These are phyloP conservation scores for Thecaphora frezii DNA, from an alignment of 1,284 basidiomycete species.

Conservation along the genomic window DNA sequence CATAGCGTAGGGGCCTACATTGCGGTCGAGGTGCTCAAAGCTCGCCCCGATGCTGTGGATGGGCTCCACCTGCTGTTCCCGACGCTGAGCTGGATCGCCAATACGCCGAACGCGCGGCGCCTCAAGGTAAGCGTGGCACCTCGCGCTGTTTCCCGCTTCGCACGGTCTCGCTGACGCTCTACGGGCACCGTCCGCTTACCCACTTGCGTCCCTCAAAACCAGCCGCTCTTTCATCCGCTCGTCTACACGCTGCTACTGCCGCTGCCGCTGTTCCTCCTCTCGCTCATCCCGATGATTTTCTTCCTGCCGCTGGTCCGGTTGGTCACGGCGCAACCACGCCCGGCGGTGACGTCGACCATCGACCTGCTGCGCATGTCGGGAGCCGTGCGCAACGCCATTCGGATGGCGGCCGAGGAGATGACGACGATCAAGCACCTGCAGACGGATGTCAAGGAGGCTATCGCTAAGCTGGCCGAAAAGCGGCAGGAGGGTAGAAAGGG, in stretches of 20 bases:
- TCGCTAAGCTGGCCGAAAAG: conserved; percentile 1
- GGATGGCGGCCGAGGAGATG: conserved; percentile 46
- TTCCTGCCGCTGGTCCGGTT: conserved; percentile 22
- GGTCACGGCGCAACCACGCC: conserved; percentile 16
- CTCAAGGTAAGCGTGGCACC: conserved; percentile 12
- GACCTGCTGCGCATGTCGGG: conserved; percentile 30
- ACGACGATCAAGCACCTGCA: conserved; percentile 17
- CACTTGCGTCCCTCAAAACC: too few species aligned
- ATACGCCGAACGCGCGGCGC: conserved; percentile 34
- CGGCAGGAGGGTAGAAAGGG: conserved; percentile 1
- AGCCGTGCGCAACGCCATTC: conserved; percentile 30
- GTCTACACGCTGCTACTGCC: conserved; percentile 12
- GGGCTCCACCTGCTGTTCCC: conserved; percentile 45
- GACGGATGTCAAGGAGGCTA: conserved; percentile 9
- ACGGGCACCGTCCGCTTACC: too few species aligned
- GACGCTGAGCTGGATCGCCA: conserved; percentile 36
- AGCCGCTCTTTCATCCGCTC: conserved; percentile 16
- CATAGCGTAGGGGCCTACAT: conserved; percentile 49
- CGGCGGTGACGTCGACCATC: conserved; percentile 23
- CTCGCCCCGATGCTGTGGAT: conserved; percentile 18
- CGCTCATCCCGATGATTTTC: conserved; percentile 29
- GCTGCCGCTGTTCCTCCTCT: conserved; percentile 25
- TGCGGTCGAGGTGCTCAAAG: conserved; percentile 23
- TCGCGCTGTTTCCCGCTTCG: conserved; percentile 1
- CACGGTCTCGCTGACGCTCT: not conserved